phyloP scores from a whole-genome alignment of 73 alveolate species.

The Paramecium biaurelia region DNA sequence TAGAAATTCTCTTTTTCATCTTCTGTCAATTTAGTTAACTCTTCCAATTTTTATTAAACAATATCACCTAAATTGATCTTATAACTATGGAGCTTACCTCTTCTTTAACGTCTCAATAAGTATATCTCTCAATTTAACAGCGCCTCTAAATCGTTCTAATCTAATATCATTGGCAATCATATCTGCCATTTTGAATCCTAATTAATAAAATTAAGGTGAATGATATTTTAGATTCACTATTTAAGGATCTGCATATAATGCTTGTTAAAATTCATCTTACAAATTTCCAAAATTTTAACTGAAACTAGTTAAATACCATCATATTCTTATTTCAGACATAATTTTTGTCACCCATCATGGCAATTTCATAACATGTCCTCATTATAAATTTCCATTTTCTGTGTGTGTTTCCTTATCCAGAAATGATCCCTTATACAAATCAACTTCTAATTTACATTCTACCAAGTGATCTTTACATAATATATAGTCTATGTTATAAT shows the following conservation, averaged over 20 bases:
- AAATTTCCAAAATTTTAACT: background rate
- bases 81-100: background rate
- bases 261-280: background rate
- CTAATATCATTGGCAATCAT: background rate
- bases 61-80: background rate
- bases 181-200: constrained; percentile 4
- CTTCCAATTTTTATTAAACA: background rate
- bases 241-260: background rate
- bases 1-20: background rate
- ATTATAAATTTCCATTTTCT: background rate
- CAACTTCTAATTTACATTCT: background rate
- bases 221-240: background rate
- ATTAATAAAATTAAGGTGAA: background rate
- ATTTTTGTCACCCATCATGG: constrained; percentile 23
- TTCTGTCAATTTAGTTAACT: background rate
- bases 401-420: background rate
- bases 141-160: background rate
- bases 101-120: background rate
- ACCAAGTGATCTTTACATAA: constrained; percentile 14
- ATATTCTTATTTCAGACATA: background rate
- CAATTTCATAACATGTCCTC: constrained; percentile 31
- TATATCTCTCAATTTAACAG: background rate
- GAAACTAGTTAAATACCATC: background rate
- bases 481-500: background rate
- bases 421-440: background rate